Base-by-base conservation (phyloP, 768 basidiomycete genomes). In the Podaxis sp. region DNA sequence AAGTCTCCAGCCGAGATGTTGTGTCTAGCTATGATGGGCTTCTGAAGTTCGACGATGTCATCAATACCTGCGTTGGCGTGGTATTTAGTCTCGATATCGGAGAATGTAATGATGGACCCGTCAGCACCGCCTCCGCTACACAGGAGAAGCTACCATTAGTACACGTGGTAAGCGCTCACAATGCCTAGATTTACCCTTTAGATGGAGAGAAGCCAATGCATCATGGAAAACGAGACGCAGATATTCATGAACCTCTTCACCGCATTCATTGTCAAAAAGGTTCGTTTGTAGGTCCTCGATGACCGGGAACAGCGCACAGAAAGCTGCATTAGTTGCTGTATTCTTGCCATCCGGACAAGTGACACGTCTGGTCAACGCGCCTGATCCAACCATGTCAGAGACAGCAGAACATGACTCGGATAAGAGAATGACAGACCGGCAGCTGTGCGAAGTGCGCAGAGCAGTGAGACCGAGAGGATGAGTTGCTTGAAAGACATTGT, bases 61-160 rank as follows among this genome's bases (percentile, higher is more conserved):
- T 79, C 76, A 46, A 77, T 72, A 11, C 81, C 80, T 25, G 61
- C 65, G 64, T 82, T 82, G 4, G 80, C 78, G 4, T 70, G 66
- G 70, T 77, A 83, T 5, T 64, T 61, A 23, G 74, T 69, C 65
- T 82, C 82, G 44, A 76, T 73, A 9, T 74, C 70, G 21, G 68
- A 65, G 69, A 84, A 83, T 1, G 71, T 69, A 61, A 81, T 73
- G 63, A 83, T 77, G 3, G 81, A 82, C 25, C 81, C 83, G 61
- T 84, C 82, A 10, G 48, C 48, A 14, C 57, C 57, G 14, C 50
- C 48, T 50, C 72, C 71, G 69, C 37, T 32, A 9, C 32, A 32
- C 2, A 32, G 23, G 11, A 51, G 23, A n/a, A 51, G 11, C 11
- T 23, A 23, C 36, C 3, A 44, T 48, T 10, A 50, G 18, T 55